Conservation (phyloP, 257 asterid genomes). For the Nicotiana tabacum region DNA sequence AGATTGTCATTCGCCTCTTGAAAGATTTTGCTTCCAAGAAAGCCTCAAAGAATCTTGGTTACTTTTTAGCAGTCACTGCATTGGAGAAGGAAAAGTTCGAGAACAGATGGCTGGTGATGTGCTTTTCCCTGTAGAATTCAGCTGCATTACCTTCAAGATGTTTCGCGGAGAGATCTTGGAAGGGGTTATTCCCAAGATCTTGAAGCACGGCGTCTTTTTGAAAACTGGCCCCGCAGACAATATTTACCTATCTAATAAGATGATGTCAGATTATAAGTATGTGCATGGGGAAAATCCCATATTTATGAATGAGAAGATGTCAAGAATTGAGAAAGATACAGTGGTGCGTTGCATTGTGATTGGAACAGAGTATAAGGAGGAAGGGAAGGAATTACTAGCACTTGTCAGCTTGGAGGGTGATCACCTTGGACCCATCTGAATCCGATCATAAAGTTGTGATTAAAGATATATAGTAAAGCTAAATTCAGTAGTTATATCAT, state of each 20-base stretch:
- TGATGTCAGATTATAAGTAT: constrained; percentile 49
- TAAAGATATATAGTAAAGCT: not conserved
- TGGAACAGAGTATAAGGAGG: constrained; percentile 55
- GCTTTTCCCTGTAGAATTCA: constrained; percentile 61
- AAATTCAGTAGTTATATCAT: not conserved
- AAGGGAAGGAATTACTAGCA: constrained; percentile 52
- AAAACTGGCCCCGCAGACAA: constrained; percentile 56
- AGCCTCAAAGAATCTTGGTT: constrained; percentile 54
- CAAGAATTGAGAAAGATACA: constrained; percentile 39
- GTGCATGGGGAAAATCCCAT: constrained; percentile 50
- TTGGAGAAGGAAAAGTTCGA: constrained; percentile 57
- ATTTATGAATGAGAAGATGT: constrained; percentile 36
- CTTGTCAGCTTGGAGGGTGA: constrained; percentile 65
- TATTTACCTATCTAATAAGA: constrained; percentile 49
- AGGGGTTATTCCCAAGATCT: constrained; percentile 52
- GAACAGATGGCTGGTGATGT: constrained; percentile 42
- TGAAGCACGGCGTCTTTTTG: constrained; percentile 61
- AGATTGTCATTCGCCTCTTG: constrained; percentile 45
- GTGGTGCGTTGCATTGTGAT: constrained; percentile 43
- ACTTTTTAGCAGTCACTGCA: constrained; percentile 59
- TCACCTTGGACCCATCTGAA: constrained; percentile 52
- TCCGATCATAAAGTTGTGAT: not conserved
- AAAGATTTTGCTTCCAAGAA: constrained; percentile 59
- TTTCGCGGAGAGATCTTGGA: constrained; percentile 64
- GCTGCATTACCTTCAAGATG: constrained; percentile 74